Conservation (phyloP, 169 alveolate genomes). For the Plasmodium berghei region DNA sequence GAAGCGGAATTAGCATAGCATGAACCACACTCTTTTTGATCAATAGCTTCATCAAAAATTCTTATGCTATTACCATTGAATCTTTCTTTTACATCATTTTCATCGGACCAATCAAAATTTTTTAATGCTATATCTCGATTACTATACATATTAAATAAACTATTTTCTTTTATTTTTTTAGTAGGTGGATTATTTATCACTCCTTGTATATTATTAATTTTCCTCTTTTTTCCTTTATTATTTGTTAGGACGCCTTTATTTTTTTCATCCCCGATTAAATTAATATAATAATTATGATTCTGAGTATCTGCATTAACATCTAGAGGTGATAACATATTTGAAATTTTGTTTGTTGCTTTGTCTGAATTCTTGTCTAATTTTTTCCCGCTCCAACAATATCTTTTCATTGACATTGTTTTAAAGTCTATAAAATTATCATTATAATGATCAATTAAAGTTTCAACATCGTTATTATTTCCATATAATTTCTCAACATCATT, state of each 20-base stretch:
- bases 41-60: constrained; percentile 60
- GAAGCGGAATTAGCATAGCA: constrained; percentile 73
- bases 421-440: constrained; percentile 40
- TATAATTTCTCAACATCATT: neutral
- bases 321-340: constrained; percentile 34
- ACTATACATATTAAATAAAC: constrained; percentile 35
- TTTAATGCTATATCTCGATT: constrained; percentile 16
- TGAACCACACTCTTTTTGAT: constrained; percentile 69
- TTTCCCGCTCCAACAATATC: constrained; percentile 68
- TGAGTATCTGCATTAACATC: constrained; percentile 12
- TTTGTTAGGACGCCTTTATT: neutral
- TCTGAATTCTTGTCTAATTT: constrained; percentile 17
- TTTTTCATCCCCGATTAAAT: neutral
- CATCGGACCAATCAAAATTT: constrained; percentile 69
- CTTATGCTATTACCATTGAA: constrained; percentile 24
- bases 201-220: neutral
- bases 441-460: constrained; percentile 26
- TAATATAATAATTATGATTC: constrained; percentile 16
- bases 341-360: constrained; percentile 46
- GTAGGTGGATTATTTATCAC: neutral
- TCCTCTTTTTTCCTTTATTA: neutral
- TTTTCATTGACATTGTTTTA: constrained; percentile 5
- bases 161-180: constrained; percentile 38
- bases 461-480: neutral
- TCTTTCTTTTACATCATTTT: constrained; percentile 56